Evolutionary conservation across 139 green algal species (phyloP), one percentile per base, ranked within the genome.

Genomic region (Chlorella vulgaris): DNA sequence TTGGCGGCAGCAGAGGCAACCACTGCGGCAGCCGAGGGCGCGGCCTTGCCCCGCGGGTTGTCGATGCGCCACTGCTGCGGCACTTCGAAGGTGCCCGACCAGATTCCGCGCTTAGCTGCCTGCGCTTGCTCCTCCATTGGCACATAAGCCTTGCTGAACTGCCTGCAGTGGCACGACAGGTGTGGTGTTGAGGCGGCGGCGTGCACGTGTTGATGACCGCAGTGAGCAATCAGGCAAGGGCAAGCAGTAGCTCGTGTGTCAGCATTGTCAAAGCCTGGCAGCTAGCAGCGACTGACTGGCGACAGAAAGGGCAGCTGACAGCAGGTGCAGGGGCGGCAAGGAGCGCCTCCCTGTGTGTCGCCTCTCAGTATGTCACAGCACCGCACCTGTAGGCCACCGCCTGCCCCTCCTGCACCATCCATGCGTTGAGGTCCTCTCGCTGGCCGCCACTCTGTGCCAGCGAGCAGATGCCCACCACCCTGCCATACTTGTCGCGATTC

Each of bases 111-210:
- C 15, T 85, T 62, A 0, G 81, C 81, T 4, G 67, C 74, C 2
- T 86, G 75, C 0, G 93, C 93, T 4, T 77, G 39, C 13, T 92
- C 87, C 81, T 97, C 92, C 2, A 78, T 7, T 0, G 86, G 39
- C 7, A 96, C 85, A 77, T 96, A 97, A 0, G 88, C 86, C 66
- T 91, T 91, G 74, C 85, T 87, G 78, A 93, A 97, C 82, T 94
- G 84, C 87, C 89, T 95, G 89, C 65, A 77, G 22, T 6, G 33
- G 29, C 22, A 24, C 31, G 33, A 7, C 31, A 39, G 39, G 19
- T n/a, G n/a, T n/a, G n/a, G n/a, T n/a, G n/a, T n/a, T n/a, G n/a
- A n/a, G n/a, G n/a, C n/a, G n/a, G n/a, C n/a, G n/a, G n/a, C n/a
- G n/a, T n/a, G n/a, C n/a, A n/a, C n/a, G n/a, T n/a, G n/a, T n/a